Conservation (phyloP, 2,329 filamentous ascomycete genomes). For the Hypomyces rosellus region DNA sequence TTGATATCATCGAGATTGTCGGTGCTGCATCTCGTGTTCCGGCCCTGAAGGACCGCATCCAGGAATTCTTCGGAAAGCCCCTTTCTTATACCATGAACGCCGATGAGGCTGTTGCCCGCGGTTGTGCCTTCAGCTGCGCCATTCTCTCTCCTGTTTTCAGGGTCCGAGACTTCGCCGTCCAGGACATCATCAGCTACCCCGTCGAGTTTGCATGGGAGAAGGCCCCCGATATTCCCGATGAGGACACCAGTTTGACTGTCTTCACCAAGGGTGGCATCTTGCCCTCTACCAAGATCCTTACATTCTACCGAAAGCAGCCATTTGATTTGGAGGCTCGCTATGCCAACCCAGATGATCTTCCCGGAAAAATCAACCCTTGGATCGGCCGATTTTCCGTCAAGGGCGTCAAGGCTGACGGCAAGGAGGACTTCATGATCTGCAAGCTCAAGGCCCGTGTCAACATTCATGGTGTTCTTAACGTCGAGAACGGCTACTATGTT, state of each 20-base stretch:
- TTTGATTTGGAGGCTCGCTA: constrained; percentile 97
- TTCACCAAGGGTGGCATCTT: constrained; percentile 97
- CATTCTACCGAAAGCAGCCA: constrained; percentile 96
- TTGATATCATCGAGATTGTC: constrained; percentile 88
- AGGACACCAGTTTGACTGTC: constrained; percentile 94
- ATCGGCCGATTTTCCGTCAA: constrained; percentile 98
- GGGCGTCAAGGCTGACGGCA: constrained; percentile 86
- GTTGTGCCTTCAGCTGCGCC: constrained; percentile 94
- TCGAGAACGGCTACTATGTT: constrained; percentile 95
- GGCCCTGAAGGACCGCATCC: constrained; percentile 81
- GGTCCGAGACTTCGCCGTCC: constrained; percentile 93
- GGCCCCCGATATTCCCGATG: constrained; percentile 94
- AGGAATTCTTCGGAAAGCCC: constrained; percentile 83
- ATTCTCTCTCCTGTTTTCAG: constrained; percentile 97
- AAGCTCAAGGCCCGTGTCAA: constrained; percentile 98
- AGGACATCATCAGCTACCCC: constrained; percentile 96
- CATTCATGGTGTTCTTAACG: constrained; percentile 90
- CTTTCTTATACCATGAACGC: constrained; percentile 97
- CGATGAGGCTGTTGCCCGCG: constrained; percentile 92
- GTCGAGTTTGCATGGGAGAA: constrained; percentile 99
- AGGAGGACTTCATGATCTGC: constrained; percentile 99
- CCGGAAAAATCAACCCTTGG: constrained; percentile 87
- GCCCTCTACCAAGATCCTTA: constrained; percentile 98
- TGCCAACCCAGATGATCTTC: constrained; percentile 76
- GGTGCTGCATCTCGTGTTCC: constrained; percentile 94